phyloP scores from a whole-genome alignment of 2,329 filamentous ascomycete genomes.

The Aspergillus tanneri region DNA sequence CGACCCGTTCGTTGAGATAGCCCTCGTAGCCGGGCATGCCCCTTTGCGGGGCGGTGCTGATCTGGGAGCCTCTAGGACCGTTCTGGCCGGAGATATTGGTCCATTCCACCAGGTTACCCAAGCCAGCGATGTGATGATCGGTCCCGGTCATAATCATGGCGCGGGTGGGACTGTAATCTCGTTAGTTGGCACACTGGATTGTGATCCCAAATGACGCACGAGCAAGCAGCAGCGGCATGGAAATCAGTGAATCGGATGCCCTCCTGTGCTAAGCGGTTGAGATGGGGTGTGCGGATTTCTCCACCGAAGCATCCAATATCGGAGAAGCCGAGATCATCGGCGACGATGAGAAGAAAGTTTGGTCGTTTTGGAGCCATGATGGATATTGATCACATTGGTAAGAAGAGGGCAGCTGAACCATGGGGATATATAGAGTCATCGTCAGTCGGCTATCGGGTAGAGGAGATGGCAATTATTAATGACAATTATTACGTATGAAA shows the following conservation, averaged over 20 bases:
- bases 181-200: not conserved
- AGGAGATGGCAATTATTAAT: not conserved
- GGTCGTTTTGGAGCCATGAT: slow-evolving; percentile 47
- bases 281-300: slow-evolving; percentile 61
- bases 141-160: slow-evolving; percentile 68
- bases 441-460: slow-evolving; percentile 20
- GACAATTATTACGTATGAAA: not conserved
- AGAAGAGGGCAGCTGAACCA: no score
- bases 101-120: slow-evolving; percentile 61
- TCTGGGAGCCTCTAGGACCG: slow-evolving; percentile 52
- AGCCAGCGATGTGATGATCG: slow-evolving; percentile 55
- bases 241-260: slow-evolving; percentile 64
- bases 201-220: slow-evolving; percentile 28
- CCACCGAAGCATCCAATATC: slow-evolving; percentile 60
- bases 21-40: slow-evolving; percentile 64
- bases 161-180: slow-evolving; percentile 50
- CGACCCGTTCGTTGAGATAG: slow-evolving; percentile 61
- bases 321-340: slow-evolving; percentile 61
- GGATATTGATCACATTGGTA: not conserved
- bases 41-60: slow-evolving; percentile 55
- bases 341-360: slow-evolving; percentile 61
- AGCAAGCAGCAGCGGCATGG: slow-evolving; percentile 64
- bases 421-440: slow-evolving; percentile 1
- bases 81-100: slow-evolving; percentile 56
- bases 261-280: slow-evolving; percentile 54